Evolutionary conservation across 169 alveolate species (phyloP).

Genomic region (Cryptosporidium viatorum): DNA sequence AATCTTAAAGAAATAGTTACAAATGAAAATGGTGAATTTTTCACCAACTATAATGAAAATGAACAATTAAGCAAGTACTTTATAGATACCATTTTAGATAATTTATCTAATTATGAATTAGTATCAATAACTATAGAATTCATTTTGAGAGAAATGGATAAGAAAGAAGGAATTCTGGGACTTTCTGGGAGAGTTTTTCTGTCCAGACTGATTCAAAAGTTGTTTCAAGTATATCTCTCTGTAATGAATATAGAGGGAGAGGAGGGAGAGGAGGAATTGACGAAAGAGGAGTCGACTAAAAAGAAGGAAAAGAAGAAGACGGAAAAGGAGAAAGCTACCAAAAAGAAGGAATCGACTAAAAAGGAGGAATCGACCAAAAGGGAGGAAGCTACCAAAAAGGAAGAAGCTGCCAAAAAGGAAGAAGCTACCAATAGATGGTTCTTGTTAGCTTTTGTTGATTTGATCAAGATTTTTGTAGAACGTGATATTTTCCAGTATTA

Average conservation of each 20-base stretch:
- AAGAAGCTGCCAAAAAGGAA: neutral
- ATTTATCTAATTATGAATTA: conserved; percentile 4
- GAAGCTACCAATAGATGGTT: neutral
- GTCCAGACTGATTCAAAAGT: neutral
- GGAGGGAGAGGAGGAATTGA: too few relatives aligned
- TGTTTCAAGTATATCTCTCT: neutral
- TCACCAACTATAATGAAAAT: neutral
- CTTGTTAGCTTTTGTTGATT: conserved; percentile 1
- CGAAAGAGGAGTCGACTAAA: neutral
- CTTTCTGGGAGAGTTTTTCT: neutral
- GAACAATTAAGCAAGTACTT: neutral
- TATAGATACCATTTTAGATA: neutral
- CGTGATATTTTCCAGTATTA: neutral
- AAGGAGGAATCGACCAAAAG: neutral
- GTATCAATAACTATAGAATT: neutral
- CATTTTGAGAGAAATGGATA: neutral
- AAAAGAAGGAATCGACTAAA: neutral
- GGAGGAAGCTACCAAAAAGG: too few relatives aligned
- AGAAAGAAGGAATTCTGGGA: neutral
- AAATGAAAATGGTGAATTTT: neutral
- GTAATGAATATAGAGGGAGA: neutral
- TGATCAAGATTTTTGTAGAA: neutral
- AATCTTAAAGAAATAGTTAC: neutral
- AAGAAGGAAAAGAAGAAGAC: too few relatives aligned
- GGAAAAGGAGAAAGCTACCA: neutral